Evolutionary conservation across 179 eudicot species (phyloP).

Genomic region (Drosera spatulata): DNA sequence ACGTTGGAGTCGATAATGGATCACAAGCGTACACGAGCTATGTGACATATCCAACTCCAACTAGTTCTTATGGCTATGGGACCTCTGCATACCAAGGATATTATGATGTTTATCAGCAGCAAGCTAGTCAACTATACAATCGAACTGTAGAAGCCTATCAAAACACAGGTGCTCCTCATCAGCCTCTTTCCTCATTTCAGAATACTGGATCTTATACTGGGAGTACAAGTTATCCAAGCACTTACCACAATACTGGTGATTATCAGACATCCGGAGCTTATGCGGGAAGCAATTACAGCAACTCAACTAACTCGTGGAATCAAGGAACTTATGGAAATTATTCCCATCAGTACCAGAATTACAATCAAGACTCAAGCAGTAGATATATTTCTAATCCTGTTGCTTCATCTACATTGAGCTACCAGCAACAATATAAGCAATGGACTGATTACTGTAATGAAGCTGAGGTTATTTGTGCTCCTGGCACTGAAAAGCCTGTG

Average conservation of each 20-base stretch:
- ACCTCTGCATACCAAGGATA: slow-evolving; percentile 64
- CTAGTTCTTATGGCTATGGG: slow-evolving; percentile 58
- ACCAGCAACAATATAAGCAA: slow-evolving; percentile 73
- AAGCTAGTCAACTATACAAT: slow-evolving; percentile 56
- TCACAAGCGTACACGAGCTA: slow-evolving; percentile 59
- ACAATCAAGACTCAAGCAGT: slow-evolving; percentile 60
- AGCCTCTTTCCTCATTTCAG: slow-evolving; percentile 99
- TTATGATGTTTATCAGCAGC: slow-evolving; percentile 80
- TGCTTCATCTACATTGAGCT: slow-evolving; percentile 36
- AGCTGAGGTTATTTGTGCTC: slow-evolving; percentile 93
- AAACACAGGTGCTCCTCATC: slow-evolving; percentile 99
- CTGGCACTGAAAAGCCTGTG: slow-evolving; percentile 83
- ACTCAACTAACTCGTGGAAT: slow-evolving; percentile 63
- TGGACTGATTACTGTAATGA: slow-evolving; percentile 93
- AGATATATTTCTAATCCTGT: slow-evolving; percentile 49
- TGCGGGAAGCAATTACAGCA: slow-evolving; percentile 60
- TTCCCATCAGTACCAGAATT: slow-evolving; percentile 52
- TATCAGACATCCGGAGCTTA: slow-evolving; percentile 98
- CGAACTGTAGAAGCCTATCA: slow-evolving; percentile 83
- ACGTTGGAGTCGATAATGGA: slow-evolving; percentile 40
- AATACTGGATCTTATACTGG: slow-evolving; percentile 99
- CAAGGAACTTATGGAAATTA: slow-evolving; percentile 68
- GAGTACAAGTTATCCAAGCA: slow-evolving; percentile 92
- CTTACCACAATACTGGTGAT: slow-evolving; percentile 99
- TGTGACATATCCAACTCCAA: slow-evolving; percentile 38